These are phyloP conservation scores for Macadamia tetraphylla DNA, from an alignment of 164 flowering plant genomes.

Conservation along the genomic window DNA sequence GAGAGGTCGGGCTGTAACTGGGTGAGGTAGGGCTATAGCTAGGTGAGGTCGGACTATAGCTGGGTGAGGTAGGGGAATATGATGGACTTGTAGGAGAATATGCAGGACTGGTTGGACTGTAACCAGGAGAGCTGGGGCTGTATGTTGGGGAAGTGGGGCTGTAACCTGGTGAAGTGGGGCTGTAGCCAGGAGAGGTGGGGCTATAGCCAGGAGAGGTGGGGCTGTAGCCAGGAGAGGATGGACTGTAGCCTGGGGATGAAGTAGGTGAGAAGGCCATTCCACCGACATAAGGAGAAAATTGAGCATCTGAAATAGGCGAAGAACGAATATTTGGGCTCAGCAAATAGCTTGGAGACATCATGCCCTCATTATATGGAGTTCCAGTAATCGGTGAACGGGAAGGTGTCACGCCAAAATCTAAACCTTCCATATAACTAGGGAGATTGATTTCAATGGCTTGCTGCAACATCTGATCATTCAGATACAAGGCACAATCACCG, in stretches of 20 bases:
- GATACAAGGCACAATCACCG: conserved; percentile 77
- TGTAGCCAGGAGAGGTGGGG: conserved; percentile 91
- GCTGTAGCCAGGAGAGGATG: conserved; percentile 87
- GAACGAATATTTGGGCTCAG: conserved; percentile 72
- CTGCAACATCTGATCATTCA: conserved; percentile 91
- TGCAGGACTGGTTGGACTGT: conserved; percentile 85
- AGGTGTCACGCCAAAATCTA: conserved; percentile 93
- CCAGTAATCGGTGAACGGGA: conserved; percentile 76
- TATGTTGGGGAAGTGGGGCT: conserved; percentile 90
- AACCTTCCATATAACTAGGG: conserved; percentile 93
- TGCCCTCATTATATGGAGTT: conserved; percentile 88
- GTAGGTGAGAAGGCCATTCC: conserved; percentile 93
- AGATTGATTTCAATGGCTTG: conserved; percentile 94
- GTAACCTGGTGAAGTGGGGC: conserved; percentile 88
- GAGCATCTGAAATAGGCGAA: conserved; percentile 80
- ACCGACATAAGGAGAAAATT: conserved; percentile 90
- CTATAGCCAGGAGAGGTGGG: conserved; percentile 95
- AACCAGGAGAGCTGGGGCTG: conserved; percentile 88
- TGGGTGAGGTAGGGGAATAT: conserved; percentile 70
- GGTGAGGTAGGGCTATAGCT: conserved; percentile 77
- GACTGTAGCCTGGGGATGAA: conserved; percentile 86
- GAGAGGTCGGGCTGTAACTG: conserved; percentile 68
- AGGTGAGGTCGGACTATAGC: conserved; percentile 71
- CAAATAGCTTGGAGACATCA: conserved; percentile 90
- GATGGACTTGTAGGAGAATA: conserved; percentile 90